Evolutionary conservation across 2,329 filamentous ascomycete species (phyloP).

Genomic region (Lachnellula cervina): DNA sequence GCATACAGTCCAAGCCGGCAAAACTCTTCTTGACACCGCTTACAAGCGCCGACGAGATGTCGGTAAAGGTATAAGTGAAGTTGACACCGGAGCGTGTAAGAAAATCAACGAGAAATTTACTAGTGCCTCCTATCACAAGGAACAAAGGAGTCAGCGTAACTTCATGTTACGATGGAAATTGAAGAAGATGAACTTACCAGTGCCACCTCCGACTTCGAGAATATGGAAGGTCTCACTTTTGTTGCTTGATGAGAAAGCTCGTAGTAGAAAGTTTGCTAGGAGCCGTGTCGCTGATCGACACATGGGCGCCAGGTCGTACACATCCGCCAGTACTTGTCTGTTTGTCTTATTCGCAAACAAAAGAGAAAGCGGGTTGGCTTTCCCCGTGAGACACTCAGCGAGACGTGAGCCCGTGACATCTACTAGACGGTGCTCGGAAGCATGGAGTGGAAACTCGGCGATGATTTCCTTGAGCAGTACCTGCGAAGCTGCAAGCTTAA

Average conservation of each 20-base stretch:
- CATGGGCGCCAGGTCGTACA: background rate
- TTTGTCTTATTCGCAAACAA: background rate
- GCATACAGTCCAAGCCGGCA: constrained; percentile 2
- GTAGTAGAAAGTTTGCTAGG: background rate
- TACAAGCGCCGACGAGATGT: constrained; percentile 32
- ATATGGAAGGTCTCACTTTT: background rate
- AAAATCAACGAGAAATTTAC: constrained; percentile 27
- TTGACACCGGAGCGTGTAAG: constrained; percentile 23
- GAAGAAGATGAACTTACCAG: background rate
- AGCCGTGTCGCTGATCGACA: background rate
- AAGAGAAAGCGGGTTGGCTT: background rate
- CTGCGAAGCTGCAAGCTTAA: background rate
- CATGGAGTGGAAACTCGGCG: background rate
- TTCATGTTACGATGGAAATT: background rate
- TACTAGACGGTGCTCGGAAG: background rate
- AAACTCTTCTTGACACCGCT: constrained; percentile 14
- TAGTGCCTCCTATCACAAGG: constrained; percentile 33
- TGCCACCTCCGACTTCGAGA: background rate
- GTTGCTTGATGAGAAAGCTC: background rate
- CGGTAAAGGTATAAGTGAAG: constrained; percentile 39
- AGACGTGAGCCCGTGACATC: background rate
- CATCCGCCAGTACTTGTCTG: background rate
- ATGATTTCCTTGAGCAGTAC: background rate
- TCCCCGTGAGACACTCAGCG: background rate
- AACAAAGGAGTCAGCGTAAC: background rate